These are phyloP conservation scores for Candida anglica DNA, from an alignment of 805 yeast species.

Conservation along the genomic window DNA sequence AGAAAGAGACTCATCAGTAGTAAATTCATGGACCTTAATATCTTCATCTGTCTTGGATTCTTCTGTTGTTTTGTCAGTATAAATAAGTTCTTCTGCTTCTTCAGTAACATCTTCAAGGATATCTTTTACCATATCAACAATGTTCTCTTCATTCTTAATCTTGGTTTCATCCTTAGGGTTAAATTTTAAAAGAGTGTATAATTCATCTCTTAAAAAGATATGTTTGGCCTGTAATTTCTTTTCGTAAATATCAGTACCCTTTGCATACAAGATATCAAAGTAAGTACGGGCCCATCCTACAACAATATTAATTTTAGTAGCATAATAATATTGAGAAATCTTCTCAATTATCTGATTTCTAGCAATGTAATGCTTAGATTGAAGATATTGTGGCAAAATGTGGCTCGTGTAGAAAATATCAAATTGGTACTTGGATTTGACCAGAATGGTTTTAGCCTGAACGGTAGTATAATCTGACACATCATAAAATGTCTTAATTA, in stretches of 20 bases:
- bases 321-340: background rate
- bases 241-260: constrained; percentile 2
- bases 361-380: background rate
- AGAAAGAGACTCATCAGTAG: background rate
- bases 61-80: background rate
- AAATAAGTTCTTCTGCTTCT: background rate
- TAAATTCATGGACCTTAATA: background rate
- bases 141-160: constrained; percentile 7
- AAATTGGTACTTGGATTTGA: background rate
- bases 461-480: background rate
- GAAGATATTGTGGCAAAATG: constrained; percentile 1
- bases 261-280: constrained; percentile 3
- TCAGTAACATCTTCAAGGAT: constrained; percentile 8
- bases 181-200: constrained; percentile 2
- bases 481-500: background rate
- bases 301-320: background rate
- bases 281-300: background rate
- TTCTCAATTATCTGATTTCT: background rate
- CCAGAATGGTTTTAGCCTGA: background rate
- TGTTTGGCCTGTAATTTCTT: constrained; percentile 2
- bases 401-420: background rate
- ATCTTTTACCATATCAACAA: constrained; percentile 17
- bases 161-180: background rate
- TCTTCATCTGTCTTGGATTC: constrained; percentile 3
- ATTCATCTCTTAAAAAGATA: constrained; percentile 3